Evolutionary conservation across 2,329 filamentous ascomycete genomes (phyloP).

Genomic region (Pseudocercospora pini-densiflorae): DNA sequence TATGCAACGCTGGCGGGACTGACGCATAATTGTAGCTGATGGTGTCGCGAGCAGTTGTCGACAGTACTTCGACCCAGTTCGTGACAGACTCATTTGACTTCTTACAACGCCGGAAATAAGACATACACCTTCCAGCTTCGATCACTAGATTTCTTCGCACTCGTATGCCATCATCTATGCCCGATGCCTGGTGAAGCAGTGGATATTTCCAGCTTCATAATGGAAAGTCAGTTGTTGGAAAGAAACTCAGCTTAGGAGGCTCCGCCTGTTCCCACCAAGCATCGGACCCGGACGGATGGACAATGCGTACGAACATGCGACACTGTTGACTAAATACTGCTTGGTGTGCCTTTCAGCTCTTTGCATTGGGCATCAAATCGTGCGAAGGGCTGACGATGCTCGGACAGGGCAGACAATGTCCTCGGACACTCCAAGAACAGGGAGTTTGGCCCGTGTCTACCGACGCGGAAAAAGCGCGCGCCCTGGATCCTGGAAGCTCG

Average conservation of each 20-base stretch:
- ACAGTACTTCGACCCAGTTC: constrained; percentile 7
- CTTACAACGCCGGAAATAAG: not conserved
- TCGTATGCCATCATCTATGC: not conserved
- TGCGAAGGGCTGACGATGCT: no score
- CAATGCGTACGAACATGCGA: not conserved
- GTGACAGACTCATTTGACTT: not conserved
- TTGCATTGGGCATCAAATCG: not conserved
- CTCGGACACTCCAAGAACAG: not conserved
- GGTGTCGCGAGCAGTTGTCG: not conserved
- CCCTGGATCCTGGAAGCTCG: not conserved
- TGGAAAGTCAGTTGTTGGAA: not conserved
- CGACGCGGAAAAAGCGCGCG: not conserved
- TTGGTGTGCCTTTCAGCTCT: not conserved
- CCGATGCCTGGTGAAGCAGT: not conserved
- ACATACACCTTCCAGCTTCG: not conserved
- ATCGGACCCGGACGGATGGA: not conserved
- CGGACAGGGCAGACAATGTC: not conserved
- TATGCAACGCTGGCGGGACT: not conserved
- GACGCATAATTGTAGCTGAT: not conserved
- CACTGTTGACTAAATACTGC: not conserved
- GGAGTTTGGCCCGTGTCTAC: not conserved
- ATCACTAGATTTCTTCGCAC: not conserved
- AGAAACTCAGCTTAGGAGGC: not conserved
- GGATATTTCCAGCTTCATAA: not conserved
- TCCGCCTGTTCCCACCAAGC: not conserved